Percentiles rank a stretch among this genome's conserved stretches.
phyloP scores from a whole-genome alignment of 441 rosid genomes.

The Omphalea diandra region DNA sequence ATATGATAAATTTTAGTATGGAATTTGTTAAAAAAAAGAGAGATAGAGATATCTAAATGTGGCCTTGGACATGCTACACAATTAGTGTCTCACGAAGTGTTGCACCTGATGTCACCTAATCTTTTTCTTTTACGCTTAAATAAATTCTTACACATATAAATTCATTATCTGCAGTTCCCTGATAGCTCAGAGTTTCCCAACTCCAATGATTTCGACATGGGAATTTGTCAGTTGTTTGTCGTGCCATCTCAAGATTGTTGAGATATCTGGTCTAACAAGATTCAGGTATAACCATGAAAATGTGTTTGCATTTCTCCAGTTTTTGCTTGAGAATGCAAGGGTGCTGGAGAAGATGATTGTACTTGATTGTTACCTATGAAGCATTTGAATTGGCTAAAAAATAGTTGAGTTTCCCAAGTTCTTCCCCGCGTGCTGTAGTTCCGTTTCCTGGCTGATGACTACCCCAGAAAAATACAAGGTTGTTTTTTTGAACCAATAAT shows the following conservation, averaged over 20 bases:
- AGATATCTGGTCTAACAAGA: slow-evolving; percentile 7
- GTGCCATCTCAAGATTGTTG: slow-evolving; percentile 12
- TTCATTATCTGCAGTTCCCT: not conserved
- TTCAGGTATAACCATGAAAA: too few relatives aligned
- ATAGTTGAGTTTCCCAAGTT: not conserved
- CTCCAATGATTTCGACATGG: not conserved
- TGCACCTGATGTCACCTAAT: too few relatives aligned
- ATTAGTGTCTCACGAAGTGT: too few relatives aligned
- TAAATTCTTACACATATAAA: not conserved
- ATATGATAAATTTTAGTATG: too few relatives aligned
- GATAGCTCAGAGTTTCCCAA: not conserved
- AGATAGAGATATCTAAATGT: too few relatives aligned
- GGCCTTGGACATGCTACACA: too few relatives aligned
- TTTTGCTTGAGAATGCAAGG: slow-evolving; percentile 18
- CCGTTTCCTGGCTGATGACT: not conserved
- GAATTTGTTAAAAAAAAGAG: too few relatives aligned
- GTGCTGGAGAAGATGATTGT: slow-evolving; percentile 20
- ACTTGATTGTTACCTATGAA: not conserved
- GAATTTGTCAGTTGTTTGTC: not conserved
- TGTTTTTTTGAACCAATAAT: not conserved
- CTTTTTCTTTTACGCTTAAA: too few relatives aligned
- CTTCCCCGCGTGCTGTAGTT: not conserved
- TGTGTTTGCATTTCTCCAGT: not conserved
- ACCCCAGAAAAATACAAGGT: not conserved
- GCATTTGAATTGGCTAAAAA: not conserved